Percentiles rank a stretch among this genome's conserved stretches.
phyloP scores from a whole-genome alignment of 768 basidiomycete species.

The Lactarius hengduanensis region DNA sequence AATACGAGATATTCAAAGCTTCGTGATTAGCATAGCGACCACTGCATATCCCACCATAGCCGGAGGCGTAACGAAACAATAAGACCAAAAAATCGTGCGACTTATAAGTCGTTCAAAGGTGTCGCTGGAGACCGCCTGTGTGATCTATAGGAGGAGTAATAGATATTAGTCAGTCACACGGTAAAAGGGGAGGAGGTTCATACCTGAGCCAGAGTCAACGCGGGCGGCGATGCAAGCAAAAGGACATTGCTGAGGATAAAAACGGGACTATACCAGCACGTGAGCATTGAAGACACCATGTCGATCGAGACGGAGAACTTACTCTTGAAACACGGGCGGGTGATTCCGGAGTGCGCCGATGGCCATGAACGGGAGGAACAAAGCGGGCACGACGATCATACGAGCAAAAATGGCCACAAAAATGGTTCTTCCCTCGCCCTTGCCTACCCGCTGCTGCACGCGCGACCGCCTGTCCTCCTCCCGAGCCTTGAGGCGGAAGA shows the following conservation, averaged over 20 bases:
- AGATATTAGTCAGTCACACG: slow-evolving; percentile 38
- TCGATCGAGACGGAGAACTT: slow-evolving; percentile 36
- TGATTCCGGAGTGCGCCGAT: slow-evolving; percentile 56
- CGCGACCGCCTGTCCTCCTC: slow-evolving; percentile 22
- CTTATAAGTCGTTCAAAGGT: slow-evolving; percentile 90
- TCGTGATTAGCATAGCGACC: slow-evolving; percentile 62
- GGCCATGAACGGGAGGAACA: slow-evolving; percentile 76
- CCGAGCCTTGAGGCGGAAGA: slow-evolving; percentile 39
- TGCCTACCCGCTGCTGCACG: slow-evolving; percentile 32
- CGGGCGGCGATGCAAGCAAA: slow-evolving; percentile 80
- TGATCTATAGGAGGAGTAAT: slow-evolving; percentile 50
- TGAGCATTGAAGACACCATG: slow-evolving; percentile 10
- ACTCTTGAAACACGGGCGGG: slow-evolving; percentile 74
- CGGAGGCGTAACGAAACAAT: slow-evolving; percentile 85
- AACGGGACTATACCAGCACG: slow-evolving; percentile 56
- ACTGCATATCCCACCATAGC: slow-evolving; percentile 78
- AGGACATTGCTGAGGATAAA: slow-evolving; percentile 85
- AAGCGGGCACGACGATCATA: slow-evolving; percentile 82
- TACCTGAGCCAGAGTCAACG: slow-evolving; percentile 64
- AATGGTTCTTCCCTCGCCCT: slow-evolving; percentile 80
- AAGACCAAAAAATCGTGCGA: slow-evolving; percentile 91
- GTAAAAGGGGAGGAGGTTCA: slow-evolving; percentile 6
- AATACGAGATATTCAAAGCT: slow-evolving; percentile 38
- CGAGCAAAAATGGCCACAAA: slow-evolving; percentile 77
- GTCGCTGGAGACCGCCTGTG: slow-evolving; percentile 80